Evolutionary conservation across 768 basidiomycete species (phyloP), one percentile per base, ranked within the genome.

Genomic region (Imleria badia): DNA sequence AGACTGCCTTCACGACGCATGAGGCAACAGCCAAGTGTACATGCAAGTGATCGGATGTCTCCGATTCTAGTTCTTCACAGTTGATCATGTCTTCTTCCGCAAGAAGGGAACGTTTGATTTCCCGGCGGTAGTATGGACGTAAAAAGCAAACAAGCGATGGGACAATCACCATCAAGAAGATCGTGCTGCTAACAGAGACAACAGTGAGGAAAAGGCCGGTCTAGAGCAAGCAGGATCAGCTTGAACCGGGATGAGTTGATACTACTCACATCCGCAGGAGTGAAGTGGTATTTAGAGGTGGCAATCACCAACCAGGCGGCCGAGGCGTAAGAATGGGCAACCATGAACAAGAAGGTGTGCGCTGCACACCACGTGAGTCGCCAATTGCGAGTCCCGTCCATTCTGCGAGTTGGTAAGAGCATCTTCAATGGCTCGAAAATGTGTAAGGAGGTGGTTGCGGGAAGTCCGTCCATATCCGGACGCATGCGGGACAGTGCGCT

Each of bases 321-420:
- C 9, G 39, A 3, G 0, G 52, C 44, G 20, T 70, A 72, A 3
- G 45, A 12, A 35, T 30, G 19, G 14, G 60, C 68, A 10, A 54
- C 30, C 36, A 22, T 48, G 10, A 58, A 59, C n/a, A 74, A 9
- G 29, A 72, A 54, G 26, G 44, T 54, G 51, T 73, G 71, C 6
- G 41, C 42, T 0, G 64, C 65, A 57, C 71, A 73, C 59, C 62
- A 60, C 20, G 61, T 10, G n/a, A 73, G 55, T 29, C 70, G 63
- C 68, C 66, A 72, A 29, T 68, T 72, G 13, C 19, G 60, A 41
- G 44, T 52, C 10, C 66, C 69, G 23, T 54, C 50, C 10, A 35
- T 11, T 40, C 48, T 61, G 33, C 39, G 56, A 23, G 30, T 48
- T 3, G 72, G 67, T n/a, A 54, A 30, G 20, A 71, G 51, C 19